A percentile compares a stretch with the other conserved stretches of the same genome.
phyloP scores from a whole-genome alignment of 2,329 filamentous ascomycete genomes.

The Macrophomina pseudophaseolina region DNA sequence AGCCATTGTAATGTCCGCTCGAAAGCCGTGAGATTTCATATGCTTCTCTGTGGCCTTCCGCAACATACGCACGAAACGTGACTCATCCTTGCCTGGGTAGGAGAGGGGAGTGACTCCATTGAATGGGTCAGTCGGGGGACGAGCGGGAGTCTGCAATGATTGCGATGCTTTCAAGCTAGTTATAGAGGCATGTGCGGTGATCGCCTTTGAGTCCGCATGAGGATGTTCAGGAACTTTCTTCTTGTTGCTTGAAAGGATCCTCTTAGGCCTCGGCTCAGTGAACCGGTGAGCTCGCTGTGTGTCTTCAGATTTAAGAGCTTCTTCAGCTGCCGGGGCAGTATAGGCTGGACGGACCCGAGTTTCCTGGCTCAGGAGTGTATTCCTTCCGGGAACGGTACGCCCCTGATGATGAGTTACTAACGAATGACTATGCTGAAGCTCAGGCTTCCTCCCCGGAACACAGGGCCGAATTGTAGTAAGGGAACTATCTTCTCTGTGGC shows the following conservation, averaged over 20 bases:
- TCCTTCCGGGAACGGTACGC: too few relatives aligned
- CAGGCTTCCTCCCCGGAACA: too few relatives aligned
- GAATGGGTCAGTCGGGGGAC: constrained; percentile 9
- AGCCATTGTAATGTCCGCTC: neutral
- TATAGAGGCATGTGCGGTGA: constrained; percentile 43
- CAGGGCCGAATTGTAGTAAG: too few relatives aligned
- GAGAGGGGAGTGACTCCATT: neutral
- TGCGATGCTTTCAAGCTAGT: constrained; percentile 10
- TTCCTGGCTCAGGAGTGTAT: too few relatives aligned
- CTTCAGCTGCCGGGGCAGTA: too few relatives aligned
- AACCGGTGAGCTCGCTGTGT: neutral
- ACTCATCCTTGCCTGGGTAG: neutral
- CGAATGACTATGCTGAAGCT: too few relatives aligned
- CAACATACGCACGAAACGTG: constrained; percentile 19
- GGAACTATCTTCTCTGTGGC: too few relatives aligned
- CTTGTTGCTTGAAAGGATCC: constrained; percentile 47
- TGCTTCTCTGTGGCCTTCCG: constrained; percentile 23
- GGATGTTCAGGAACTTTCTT: constrained; percentile 50
- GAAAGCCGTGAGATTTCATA: neutral
- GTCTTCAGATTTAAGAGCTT: neutral
- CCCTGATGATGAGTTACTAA: too few relatives aligned
- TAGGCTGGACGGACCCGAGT: too few relatives aligned
- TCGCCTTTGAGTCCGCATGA: constrained; percentile 44
- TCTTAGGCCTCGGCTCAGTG: neutral
- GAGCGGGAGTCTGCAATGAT: constrained; percentile 2